Evolutionary conservation across 1,284 basidiomycete genomes (phyloP), one percentile per base, ranked within the genome.

Genomic region (Ceratobasidium sp.): DNA sequence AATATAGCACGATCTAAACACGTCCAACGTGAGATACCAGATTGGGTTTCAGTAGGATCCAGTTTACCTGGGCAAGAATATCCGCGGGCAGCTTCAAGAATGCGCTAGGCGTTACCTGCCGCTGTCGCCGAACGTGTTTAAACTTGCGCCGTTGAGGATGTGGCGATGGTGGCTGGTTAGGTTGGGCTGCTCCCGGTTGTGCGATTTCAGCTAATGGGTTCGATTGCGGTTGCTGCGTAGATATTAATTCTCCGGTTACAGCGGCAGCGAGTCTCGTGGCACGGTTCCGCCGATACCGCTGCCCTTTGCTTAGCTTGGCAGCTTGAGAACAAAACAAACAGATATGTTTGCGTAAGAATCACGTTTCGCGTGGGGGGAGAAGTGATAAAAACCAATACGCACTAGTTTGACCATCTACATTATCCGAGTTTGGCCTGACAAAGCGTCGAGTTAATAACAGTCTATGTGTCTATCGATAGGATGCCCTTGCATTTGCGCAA

Each of bases 261-360:
- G 29, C 54, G 5, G 54, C 54, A 2, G 14, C 31, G 9, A 16
- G 1, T 31, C 29, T 37, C 1, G 54, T 13, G 7, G 54, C 29
- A 11, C 29, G 54, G 27, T 51, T 51, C 8, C 14, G 14, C 14
- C 54, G 54, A 9, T 29, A 22, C 5, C 29, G 24, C n/a, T 58
- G 54, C 31, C 29, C 54, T 58, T 58, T 34, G 29, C 54, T 58
- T 1, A 34, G 54, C 31, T 34, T 58, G 19, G 13, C 19, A 14
- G 43, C 43, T 46, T 46, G 13, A 46, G 1, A 46, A n/a, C n/a
- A n/a, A n/a, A n/a, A n/a, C 56, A 62, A 68, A 62, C 72, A 11
- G 13, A 85, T 8, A 2, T 2, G 34, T 34, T 34, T 34, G 34
- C 2, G 34, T 34, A 34, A 3, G 34, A n/a, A n/a, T n/a, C 34